These are phyloP conservation scores for Capronia coronata DNA, from an alignment of 2,329 filamentous ascomycete species.

Conservation along the genomic window DNA sequence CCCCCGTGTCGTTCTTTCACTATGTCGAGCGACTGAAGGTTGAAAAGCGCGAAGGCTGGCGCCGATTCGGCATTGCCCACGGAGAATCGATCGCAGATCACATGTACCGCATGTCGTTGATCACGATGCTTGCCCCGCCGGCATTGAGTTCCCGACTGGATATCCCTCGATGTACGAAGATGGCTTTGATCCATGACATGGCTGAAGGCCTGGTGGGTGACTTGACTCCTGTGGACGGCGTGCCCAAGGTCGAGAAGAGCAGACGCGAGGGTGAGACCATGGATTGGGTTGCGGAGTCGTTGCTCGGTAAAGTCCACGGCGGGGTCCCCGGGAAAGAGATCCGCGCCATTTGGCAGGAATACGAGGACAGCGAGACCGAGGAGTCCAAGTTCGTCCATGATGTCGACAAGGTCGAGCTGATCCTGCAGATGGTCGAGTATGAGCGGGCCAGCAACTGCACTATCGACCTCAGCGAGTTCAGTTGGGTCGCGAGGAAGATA, in stretches of 20 bases:
- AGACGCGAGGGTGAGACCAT: slow-evolving; percentile 82
- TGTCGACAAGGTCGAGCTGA: slow-evolving; percentile 91
- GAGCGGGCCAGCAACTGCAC: slow-evolving; percentile 63
- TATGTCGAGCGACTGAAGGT: slow-evolving; percentile 91
- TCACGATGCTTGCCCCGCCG: slow-evolving; percentile 84
- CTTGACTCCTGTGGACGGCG: slow-evolving; percentile 85
- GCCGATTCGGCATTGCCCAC: slow-evolving; percentile 66
- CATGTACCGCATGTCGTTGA: slow-evolving; percentile 99
- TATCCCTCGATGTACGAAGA: slow-evolving; percentile 77
- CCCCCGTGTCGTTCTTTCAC: slow-evolving; percentile 89
- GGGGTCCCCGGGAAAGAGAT: slow-evolving; percentile 65
- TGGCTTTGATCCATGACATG: slow-evolving; percentile 97
- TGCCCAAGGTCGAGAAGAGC: slow-evolving; percentile 81
- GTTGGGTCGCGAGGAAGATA: slow-evolving; percentile 67
- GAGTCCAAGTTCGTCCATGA: slow-evolving; percentile 92
- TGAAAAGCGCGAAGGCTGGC: slow-evolving; percentile 93
- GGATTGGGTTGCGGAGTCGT: slow-evolving; percentile 71
- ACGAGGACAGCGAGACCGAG: slow-evolving; percentile 76
- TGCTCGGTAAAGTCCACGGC: slow-evolving; percentile 71
- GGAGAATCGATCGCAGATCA: slow-evolving; percentile 95
- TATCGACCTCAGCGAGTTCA: slow-evolving; percentile 79
- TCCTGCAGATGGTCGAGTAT: slow-evolving; percentile 95
- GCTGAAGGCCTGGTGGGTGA: slow-evolving; percentile 91
- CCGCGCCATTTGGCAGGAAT: slow-evolving; percentile 82
- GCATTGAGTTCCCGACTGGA: slow-evolving; percentile 66